A percentile compares a stretch with the other conserved stretches of the same genome.
phyloP scores from a whole-genome alignment of 2,329 filamentous ascomycete genomes.

The Xylariales sp. region DNA sequence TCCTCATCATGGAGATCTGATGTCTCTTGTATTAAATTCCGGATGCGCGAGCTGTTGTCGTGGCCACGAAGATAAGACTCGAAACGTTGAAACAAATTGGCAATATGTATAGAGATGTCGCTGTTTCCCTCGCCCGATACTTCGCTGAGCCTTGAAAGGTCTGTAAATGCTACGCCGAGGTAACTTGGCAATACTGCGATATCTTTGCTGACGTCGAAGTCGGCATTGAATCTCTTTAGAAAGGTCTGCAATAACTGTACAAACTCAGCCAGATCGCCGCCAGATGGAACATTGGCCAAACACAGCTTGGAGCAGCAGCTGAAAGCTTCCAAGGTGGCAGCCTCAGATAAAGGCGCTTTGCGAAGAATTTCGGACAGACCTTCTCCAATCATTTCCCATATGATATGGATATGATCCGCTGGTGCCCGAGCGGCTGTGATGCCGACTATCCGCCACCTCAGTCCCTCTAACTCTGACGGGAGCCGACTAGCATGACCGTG shows the following conservation, averaged over 20 bases:
- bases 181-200: conserved; percentile 14
- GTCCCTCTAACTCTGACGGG: conserved; percentile 17
- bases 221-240: conserved; percentile 17
- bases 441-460: conserved; percentile 26
- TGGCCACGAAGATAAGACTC: not conserved
- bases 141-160: conserved; percentile 11
- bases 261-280: conserved; percentile 21
- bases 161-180: conserved; percentile 20
- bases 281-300: conserved; percentile 22
- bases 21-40: too few relatives aligned
- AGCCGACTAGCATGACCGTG: conserved; percentile 17
- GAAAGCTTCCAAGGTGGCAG: conserved; percentile 25
- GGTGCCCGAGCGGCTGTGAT: conserved; percentile 22
- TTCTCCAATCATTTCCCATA: conserved; percentile 22
- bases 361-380: conserved; percentile 21
- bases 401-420: conserved; percentile 17
- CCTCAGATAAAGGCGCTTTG: conserved; percentile 15
- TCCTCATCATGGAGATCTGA: conserved; percentile 11
- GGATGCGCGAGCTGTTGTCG: not conserved
- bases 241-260: conserved; percentile 19
- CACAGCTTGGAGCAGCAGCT: conserved; percentile 23
- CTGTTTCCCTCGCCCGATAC: not conserved
- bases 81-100: not conserved
- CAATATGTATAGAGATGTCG: not conserved
- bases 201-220: conserved; percentile 13